Base-by-base conservation (phyloP, 1,284 basidiomycete species). In the Fomitopsis schrenkii region DNA sequence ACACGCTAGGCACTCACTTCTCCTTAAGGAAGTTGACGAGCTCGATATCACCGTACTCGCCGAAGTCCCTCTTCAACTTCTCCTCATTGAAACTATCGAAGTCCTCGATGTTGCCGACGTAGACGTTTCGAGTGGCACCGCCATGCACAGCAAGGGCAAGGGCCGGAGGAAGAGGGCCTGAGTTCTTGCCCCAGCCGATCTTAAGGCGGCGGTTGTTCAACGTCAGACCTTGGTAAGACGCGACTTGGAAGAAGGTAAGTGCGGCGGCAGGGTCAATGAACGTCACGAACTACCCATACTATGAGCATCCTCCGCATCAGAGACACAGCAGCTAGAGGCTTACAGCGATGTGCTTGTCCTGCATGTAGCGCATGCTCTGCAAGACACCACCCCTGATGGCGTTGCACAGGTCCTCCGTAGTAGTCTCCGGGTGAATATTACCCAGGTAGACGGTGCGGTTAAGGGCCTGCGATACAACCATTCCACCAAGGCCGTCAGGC, bases 111-210 rank as follows among this genome's bases (percentile, higher is more conserved):
- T 91, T 91, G 30, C 95, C 95, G 62, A 97, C 88, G 75, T 97
- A 98, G 59, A 98, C 95, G 72, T 97, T 98, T 59, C 95, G 83
- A 19, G 93, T 97, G 2, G 95, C 94, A 28, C 95, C 95, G 1
- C 87, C 83, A 74, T 96, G 92, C 9, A 98, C 92, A 1, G 91
- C 89, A 61, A 95, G 83, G 46, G 92, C 92, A 53, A 95, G 81
- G 10, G 88, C 85, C 30, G 94, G 91, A 30, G 90, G 83, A 22
- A 96, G 81, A 30, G 94, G 90, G 3, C 94, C 92, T 33, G 91
- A 87, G 72, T 92, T 91, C 82, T 95, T 95, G 65, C 95, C 95
- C 95, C 95, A 98, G 53, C 95, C 94, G 66, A 97, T 87, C 79
- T 97, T 97, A 62, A 97, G 83, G 19, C 94, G 87, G 56, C 95